Percentiles rank a stretch among this genome's conserved stretches.
phyloP scores from a whole-genome alignment of 768 basidiomycete species.

The Suillus luteus region DNA sequence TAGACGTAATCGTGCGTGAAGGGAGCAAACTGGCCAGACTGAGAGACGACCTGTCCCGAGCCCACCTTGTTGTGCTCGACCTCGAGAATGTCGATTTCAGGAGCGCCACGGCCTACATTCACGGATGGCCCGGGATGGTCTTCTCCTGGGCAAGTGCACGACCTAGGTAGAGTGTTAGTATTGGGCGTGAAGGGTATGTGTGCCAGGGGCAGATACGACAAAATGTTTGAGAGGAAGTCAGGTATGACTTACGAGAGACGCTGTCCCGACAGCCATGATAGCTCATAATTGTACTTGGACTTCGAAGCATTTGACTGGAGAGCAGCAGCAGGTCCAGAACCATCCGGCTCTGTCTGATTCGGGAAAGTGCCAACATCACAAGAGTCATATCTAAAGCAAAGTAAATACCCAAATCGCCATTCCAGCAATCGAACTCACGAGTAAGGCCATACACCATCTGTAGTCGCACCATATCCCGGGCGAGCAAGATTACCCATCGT shows the following conservation, averaged over 20 bases:
- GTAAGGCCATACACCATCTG: slow-evolving; percentile 85
- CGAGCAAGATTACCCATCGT: slow-evolving; percentile 87
- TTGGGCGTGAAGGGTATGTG: not conserved
- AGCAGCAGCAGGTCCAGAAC: slow-evolving; percentile 62
- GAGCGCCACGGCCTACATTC: slow-evolving; percentile 64
- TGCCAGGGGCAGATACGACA: not conserved
- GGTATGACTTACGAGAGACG: slow-evolving; percentile 57
- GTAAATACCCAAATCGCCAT: not conserved
- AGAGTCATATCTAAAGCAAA: slow-evolving; percentile 43
- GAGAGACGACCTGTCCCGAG: slow-evolving; percentile 63
- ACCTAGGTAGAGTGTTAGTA: slow-evolving; percentile 35
- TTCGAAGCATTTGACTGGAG: slow-evolving; percentile 50
- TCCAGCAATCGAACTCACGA: slow-evolving; percentile 43
- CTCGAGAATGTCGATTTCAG: slow-evolving; percentile 85
- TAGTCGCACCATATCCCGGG: slow-evolving; percentile 77
- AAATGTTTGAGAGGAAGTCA: not conserved
- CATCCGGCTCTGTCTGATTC: slow-evolving; percentile 50
- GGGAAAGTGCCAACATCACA: slow-evolving; percentile 63
- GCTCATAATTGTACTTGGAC: slow-evolving; percentile 53
- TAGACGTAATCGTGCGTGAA: slow-evolving; percentile 49
- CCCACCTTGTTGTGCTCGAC: slow-evolving; percentile 62
- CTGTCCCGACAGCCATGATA: slow-evolving; percentile 82
- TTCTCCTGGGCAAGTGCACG: slow-evolving; percentile 74
- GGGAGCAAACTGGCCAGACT: slow-evolving; percentile 73
- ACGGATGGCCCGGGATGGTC: slow-evolving; percentile 76